A percentile compares a stretch with the other conserved stretches of the same genome.
Conservation (phyloP, 176 grass and related monocot genomes). For the Otatea glauca region DNA sequence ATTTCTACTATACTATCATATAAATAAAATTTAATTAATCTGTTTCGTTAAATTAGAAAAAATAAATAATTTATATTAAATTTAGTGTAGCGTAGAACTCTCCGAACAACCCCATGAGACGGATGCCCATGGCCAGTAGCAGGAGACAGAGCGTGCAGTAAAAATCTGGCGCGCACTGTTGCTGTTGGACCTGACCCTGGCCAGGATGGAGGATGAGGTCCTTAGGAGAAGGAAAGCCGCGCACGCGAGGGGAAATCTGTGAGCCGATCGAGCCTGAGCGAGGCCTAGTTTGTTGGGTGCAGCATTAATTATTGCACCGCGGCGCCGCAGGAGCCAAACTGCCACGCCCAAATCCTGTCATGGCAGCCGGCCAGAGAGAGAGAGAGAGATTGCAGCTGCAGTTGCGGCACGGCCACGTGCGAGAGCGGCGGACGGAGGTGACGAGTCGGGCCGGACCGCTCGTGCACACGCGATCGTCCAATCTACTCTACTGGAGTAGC, state of each 20-base stretch:
- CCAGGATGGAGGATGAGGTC: not conserved
- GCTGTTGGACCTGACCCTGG: not conserved
- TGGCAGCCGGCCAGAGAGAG: slow-evolving; percentile 21
- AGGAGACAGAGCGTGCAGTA: slow-evolving; percentile 43
- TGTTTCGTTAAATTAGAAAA: too few species aligned
- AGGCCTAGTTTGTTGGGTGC: slow-evolving; percentile 41
- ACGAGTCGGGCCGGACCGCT: slow-evolving; percentile 62
- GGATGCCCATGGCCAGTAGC: not conserved
- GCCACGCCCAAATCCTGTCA: not conserved
- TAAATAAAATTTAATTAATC: too few species aligned
- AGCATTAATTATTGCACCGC: slow-evolving; percentile 30
- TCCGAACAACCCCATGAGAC: not conserved
- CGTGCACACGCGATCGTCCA: slow-evolving; percentile 90
- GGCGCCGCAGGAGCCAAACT: slow-evolving; percentile 33
- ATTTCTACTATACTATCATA: too few species aligned
- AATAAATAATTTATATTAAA: too few species aligned
- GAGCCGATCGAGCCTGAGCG: not conserved
- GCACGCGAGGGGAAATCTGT: not conserved
- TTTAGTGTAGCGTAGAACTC: too few species aligned
- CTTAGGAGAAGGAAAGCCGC: not conserved
- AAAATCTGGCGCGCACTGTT: slow-evolving; percentile 49
- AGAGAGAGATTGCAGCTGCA: slow-evolving; percentile 26
- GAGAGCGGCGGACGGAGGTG: slow-evolving; percentile 72
- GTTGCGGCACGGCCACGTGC: slow-evolving; percentile 64
- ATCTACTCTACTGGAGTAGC: slow-evolving; percentile 38